Base-by-base conservation (phyloP, 169 alveolate genomes). In the Toxoplasma gondii region DNA sequence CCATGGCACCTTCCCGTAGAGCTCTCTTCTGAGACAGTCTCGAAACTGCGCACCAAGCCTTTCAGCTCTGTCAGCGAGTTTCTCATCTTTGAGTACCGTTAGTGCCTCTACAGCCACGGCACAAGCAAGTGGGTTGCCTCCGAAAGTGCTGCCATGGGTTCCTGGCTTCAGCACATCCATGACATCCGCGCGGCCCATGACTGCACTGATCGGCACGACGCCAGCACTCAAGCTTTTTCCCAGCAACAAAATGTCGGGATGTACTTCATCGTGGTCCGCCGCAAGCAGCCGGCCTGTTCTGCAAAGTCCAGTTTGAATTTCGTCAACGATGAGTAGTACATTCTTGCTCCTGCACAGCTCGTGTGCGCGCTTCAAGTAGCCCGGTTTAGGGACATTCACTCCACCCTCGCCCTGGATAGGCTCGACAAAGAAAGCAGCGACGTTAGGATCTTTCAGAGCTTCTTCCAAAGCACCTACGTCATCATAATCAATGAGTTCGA, bases 361-460 rank as follows among this genome's bases (percentile, higher is more conserved):
- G 54, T 95, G 96, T 0, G 97, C 98, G n/a, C 96, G 93, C 90
- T 92, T 43, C 31, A 98, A 83, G 90, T 98, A 98, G 38, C 97
- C 97, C 58, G 96, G 96, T n/a, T 95, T 93, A 5, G 99, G 99
- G n/a, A 98, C 96, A 41, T 97, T 96, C 34, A 98, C 99, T 34
- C 99, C 99, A 22, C 98, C 99, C 95, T 98, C 99, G 36, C 99
- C 99, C 96, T 98, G 98, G 74, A 98, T 98, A 0, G 99, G 99
- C 96, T 98, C 99, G 53, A 98, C 97, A 95, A 97, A 92, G 88
- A 97, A 96, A 24, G 98, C 99, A 41, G 98, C 98, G 34, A 97
- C 96, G 91, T 96, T 95, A 7, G 98, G 98, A 92, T 97, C 97
- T 81, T 93, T 95, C 43, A 97, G 92, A 78, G 97, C 96, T 67